phyloP scores from a whole-genome alignment of 768 basidiomycete genomes.

The Favolaschia claudopus region DNA sequence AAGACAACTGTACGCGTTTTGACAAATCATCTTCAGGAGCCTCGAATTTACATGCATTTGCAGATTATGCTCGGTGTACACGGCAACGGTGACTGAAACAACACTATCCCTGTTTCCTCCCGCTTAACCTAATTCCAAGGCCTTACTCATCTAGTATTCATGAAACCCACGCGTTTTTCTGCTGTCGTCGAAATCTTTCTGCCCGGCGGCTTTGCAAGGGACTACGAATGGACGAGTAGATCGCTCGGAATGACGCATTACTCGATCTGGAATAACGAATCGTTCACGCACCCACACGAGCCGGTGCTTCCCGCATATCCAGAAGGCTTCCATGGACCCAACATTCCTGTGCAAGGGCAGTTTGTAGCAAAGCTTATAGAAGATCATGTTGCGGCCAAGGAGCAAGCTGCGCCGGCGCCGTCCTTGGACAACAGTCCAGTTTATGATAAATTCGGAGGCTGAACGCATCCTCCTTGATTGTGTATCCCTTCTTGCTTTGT shows the following conservation, averaged over 20 bases:
- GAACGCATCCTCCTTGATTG: too few relatives aligned
- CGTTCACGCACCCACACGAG: constrained; percentile 21
- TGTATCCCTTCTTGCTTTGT: too few relatives aligned
- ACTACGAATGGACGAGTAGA: constrained; percentile 68
- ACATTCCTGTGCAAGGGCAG: constrained; percentile 62
- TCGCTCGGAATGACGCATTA: constrained; percentile 63
- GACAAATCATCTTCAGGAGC: not conserved
- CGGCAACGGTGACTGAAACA: constrained; percentile 69
- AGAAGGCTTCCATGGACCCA: constrained; percentile 68
- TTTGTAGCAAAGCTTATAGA: constrained; percentile 61
- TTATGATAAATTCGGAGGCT: too few relatives aligned
- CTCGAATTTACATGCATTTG: not conserved
- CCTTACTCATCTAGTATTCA: constrained; percentile 45
- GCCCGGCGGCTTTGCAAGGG: constrained; percentile 65
- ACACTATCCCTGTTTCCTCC: constrained; percentile 24
- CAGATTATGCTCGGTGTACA: constrained; percentile 63
- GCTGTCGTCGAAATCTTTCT: constrained; percentile 72
- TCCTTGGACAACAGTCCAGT: constrained; percentile 7
- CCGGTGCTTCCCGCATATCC: constrained; percentile 51
- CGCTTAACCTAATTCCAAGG: not conserved
- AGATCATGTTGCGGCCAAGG: constrained; percentile 49
- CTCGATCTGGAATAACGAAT: constrained; percentile 62
- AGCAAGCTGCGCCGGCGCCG: not conserved
- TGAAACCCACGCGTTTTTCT: constrained; percentile 62
- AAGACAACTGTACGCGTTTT: constrained; percentile 56